Evolutionary conservation across 495 filamentous ascomycete genomes (phyloP), one percentile per base, ranked within the genome.

Genomic region (Aspergillus mulundensis): DNA sequence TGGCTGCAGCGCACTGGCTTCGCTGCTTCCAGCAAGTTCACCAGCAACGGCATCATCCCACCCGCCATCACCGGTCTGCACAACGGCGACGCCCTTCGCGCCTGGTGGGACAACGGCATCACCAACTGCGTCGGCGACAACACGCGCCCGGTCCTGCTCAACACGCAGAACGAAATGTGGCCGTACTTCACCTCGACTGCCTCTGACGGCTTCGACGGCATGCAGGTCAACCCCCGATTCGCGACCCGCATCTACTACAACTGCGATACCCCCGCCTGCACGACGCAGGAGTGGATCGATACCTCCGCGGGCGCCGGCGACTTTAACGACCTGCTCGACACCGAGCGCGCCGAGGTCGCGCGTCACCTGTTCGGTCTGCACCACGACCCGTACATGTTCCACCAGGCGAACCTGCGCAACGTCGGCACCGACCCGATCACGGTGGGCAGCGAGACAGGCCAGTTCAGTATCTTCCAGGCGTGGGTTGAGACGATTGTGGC

Each of bases 161-260:
- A 83, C 66, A 62, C 65, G 20, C 24, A 70, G 45, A 82, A 77
- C 58, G 44, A 60, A 6, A 76, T 77, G 71, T 85, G 81, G 81
- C 81, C 84, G 0, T 70, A 78, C 50, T 82, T 76, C 41, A 79
- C 79, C 46, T 81, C 67, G 7, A 68, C 74, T 3, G 76, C 66
- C 14, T 57, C 42, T 3, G 79, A 85, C 52, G 83, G 83, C 5
- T 81, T 78, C 55, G 74, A 59, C n/a, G 83, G 83, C 6, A 69
- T 84, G 38, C 75, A 77, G 56, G 74, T 86, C 45, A 78, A 81
- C 65, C 81, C 81, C 16, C 80, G 84, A 38, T 87, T 80, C 79
- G 77, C 84, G 8, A 80, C 82, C 5, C 78, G 76, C 23, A 86
- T 86, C 61, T 87, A 84, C 70, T 87, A 83, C 71, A 84, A 87